Conservation (phyloP, 1,284 basidiomycete species). For the Fomitopsis pinicola region DNA sequence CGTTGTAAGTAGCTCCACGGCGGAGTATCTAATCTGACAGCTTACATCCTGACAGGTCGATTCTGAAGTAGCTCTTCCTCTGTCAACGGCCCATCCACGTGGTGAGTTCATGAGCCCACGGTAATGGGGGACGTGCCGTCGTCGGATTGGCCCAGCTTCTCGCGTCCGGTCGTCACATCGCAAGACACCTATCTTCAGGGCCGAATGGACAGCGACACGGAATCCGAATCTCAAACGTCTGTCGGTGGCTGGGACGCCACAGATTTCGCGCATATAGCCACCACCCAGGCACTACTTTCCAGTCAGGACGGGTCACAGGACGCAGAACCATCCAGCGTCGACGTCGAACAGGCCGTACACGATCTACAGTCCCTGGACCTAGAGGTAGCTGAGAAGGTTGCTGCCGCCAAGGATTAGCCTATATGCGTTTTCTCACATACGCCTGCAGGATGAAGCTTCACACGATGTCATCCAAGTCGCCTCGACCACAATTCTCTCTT, state of each 20-base stretch:
- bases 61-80: neutral
- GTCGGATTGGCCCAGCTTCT: neutral
- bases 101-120: neutral
- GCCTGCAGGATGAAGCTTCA: slow-evolving; percentile 29
- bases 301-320: neutral
- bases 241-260: slow-evolving; percentile 10
- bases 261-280: slow-evolving; percentile 19
- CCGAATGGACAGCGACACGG: slow-evolving; percentile 24
- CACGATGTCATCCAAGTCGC: slow-evolving; percentile 32
- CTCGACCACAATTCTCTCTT: slow-evolving; percentile 31
- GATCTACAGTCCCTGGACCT: slow-evolving; percentile 14
- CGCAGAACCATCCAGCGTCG: neutral
- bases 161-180: neutral
- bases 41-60: neutral
- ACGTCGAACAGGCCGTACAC: slow-evolving; percentile 1
- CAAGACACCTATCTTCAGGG: neutral
- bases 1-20: neutral
- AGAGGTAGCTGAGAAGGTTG: slow-evolving; percentile 19
- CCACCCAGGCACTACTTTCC: neutral
- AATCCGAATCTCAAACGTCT: slow-evolving; percentile 22
- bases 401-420: neutral
- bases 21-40: neutral
- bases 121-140: neutral
- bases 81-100: neutral
- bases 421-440: neutral